Conservation (phyloP, 345 rosid genomes). For the Salix caprea region DNA sequence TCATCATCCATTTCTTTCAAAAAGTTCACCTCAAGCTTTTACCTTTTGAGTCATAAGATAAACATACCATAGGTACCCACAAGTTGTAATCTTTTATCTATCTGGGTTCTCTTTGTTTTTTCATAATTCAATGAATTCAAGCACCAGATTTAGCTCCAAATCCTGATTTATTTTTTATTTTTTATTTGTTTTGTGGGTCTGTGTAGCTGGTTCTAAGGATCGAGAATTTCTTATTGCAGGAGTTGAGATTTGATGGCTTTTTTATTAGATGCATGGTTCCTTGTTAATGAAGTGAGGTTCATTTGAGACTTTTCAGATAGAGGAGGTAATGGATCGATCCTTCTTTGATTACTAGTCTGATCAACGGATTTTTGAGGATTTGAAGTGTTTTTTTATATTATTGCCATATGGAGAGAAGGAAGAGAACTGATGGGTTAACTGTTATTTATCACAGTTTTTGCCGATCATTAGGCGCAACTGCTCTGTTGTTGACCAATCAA, state of each 20-base stretch:
- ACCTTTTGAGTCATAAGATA: neutral
- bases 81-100: neutral
- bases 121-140: neutral
- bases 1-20: neutral
- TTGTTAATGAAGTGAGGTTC: neutral
- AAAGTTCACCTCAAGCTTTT: neutral
- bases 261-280: neutral
- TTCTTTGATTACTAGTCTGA: neutral
- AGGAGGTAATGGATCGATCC: neutral
- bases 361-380: neutral
- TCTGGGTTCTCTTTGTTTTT: neutral
- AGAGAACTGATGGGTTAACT: neutral
- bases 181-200: neutral
- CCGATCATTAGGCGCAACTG: neutral
- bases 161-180: neutral
- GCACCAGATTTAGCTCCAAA: neutral
- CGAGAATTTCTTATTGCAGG: neutral
- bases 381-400: neutral
- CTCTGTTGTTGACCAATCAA: neutral
- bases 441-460: slow-evolving; percentile 1
- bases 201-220: neutral
- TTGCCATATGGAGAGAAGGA: neutral
- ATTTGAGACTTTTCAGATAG: neutral
- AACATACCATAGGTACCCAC: neutral
- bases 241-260: neutral